phyloP scores from a whole-genome alignment of 257 asterid genomes.

The Gentiana dahurica region DNA sequence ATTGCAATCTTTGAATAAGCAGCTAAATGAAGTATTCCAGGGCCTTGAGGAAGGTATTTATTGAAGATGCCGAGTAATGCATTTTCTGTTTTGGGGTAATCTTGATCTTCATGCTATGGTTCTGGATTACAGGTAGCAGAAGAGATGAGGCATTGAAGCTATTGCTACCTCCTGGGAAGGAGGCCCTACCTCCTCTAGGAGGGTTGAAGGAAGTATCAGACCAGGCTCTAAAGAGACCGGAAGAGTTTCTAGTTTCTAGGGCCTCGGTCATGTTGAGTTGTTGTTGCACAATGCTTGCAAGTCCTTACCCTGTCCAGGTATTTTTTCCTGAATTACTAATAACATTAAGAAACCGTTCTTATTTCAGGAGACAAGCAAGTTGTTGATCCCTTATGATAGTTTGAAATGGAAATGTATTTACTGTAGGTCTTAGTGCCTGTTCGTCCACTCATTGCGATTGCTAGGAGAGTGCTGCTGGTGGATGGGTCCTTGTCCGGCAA shows the following conservation, averaged over 20 bases:
- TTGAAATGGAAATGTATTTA: conserved; percentile 9
- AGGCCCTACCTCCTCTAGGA: conserved; percentile 62
- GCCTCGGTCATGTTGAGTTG: conserved; percentile 57
- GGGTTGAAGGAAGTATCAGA: conserved; percentile 37
- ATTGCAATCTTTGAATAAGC: conserved; percentile 48
- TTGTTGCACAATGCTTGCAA: conserved; percentile 64
- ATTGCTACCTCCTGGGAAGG: conserved; percentile 68
- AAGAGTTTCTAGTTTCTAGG: conserved; percentile 58
- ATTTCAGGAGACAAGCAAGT: no score
- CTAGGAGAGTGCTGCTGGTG: conserved; percentile 66
- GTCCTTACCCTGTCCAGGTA: conserved; percentile 73
- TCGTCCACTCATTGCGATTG: conserved; percentile 46
- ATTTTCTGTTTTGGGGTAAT: conserved; percentile 16
- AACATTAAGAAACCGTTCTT: neutral
- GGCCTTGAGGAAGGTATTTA: conserved; percentile 81
- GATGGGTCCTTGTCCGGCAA: conserved; percentile 50
- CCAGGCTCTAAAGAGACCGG: conserved; percentile 52
- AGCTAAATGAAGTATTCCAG: conserved; percentile 61
- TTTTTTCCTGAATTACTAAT: conserved; percentile 10
- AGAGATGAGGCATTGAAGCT: conserved; percentile 43
- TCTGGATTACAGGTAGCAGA: conserved; percentile 38
- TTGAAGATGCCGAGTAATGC: conserved; percentile 9
- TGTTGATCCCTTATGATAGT: neutral
- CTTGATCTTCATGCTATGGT: conserved; percentile 10
- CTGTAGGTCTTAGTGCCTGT: conserved; percentile 69